These are phyloP conservation scores for Musa schizocarpa DNA, from an alignment of 176 grass and related monocot genomes.

Conservation along the genomic window DNA sequence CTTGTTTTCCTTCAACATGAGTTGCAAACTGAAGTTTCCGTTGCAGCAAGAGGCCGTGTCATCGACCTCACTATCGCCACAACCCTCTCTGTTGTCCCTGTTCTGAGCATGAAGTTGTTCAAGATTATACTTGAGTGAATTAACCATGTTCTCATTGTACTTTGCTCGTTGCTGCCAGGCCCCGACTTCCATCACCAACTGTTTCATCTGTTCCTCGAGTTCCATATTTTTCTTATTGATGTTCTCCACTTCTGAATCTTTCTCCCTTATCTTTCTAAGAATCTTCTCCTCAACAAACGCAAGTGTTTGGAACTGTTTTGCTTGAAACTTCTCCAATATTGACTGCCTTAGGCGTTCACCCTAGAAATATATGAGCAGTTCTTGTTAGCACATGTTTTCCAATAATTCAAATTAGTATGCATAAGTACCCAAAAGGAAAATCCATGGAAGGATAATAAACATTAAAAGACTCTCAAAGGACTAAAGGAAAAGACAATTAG, in stretches of 20 bases:
- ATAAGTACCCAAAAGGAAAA: not conserved
- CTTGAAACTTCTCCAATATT: conserved; percentile 91
- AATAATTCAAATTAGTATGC: not conserved
- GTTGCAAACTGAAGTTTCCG: conserved; percentile 24
- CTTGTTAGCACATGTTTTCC: not conserved
- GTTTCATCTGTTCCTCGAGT: conserved; percentile 92
- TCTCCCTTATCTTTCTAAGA: conserved; percentile 4
- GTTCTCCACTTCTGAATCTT: conserved; percentile 38
- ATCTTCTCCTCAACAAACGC: conserved; percentile 5
- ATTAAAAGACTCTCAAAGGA: not conserved
- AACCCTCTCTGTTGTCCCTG: conserved; percentile 94
- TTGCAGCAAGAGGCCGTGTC: conserved; percentile 3
- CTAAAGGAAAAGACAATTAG: too few species aligned
- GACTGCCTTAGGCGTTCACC: conserved; percentile 83
- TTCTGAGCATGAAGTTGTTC: conserved; percentile 85
- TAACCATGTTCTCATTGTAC: conserved; percentile 97
- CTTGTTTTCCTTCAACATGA: conserved; percentile 48
- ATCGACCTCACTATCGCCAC: conserved; percentile 67
- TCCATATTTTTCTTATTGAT: conserved; percentile 84
- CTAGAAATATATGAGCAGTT: conserved; percentile 22
- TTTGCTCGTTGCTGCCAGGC: conserved; percentile 93
- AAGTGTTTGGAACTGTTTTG: conserved; percentile 63
- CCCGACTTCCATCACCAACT: conserved; percentile 66
- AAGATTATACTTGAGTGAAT: conserved; percentile 83
- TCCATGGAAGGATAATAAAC: not conserved